A percentile compares a stretch with the other conserved stretches of the same genome.
Evolutionary conservation across 305 asterid species (phyloP).

Genomic region (Nicotiana rustica): DNA sequence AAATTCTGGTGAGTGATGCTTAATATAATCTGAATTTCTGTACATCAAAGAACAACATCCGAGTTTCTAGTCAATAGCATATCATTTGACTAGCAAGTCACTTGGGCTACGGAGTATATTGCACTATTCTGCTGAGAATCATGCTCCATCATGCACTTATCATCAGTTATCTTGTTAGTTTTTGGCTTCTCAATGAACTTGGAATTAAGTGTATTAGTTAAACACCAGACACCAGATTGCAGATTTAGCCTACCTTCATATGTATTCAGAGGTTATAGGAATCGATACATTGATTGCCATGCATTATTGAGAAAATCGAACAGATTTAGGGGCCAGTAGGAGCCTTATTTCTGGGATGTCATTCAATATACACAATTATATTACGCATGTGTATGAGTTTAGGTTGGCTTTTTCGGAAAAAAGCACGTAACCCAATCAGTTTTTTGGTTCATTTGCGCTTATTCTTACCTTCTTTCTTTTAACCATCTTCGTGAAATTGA

Average conservation of each 20-base stretch:
- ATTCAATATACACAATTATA: neutral
- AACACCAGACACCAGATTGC: conserved; percentile 10
- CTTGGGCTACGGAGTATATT: neutral
- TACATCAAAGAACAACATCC: conserved; percentile 5
- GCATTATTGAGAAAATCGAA: neutral
- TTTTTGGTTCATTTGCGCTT: conserved; percentile 9
- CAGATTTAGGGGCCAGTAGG: neutral
- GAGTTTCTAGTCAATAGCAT: neutral
- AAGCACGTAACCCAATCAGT: neutral
- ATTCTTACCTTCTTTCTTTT: neutral
- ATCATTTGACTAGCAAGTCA: conserved; percentile 8
- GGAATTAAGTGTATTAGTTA: neutral
- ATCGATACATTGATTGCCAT: conserved; percentile 9
- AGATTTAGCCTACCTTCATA: neutral
- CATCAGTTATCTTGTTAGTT: neutral
- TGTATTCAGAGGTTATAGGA: neutral
- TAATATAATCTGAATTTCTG: conserved; percentile 24
- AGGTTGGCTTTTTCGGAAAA: neutral
- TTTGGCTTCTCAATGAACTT: conserved; percentile 25
- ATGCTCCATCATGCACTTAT: conserved; percentile 5
- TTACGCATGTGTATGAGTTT: neutral
- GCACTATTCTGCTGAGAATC: conserved; percentile 17
- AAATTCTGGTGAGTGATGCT: conserved; percentile 75
- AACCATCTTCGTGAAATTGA: conserved; percentile 14
- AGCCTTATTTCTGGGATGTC: neutral